Evolutionary conservation across 2,329 filamentous ascomycete species (phyloP), one percentile per base, ranked within the genome.

Genomic region (Neopestalotiopsis sp.): DNA sequence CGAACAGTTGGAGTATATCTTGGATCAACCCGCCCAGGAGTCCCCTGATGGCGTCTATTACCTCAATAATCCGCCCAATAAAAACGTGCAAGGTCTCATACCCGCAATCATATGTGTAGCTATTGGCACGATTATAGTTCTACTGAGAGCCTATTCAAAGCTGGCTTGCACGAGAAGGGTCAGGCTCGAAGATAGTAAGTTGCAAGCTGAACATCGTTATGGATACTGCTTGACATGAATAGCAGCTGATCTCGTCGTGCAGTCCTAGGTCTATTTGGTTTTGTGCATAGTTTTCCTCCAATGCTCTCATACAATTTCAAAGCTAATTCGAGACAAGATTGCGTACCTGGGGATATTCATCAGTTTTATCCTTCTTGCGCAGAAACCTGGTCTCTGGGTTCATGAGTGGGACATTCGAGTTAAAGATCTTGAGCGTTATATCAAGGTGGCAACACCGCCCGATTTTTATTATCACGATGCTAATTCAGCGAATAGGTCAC

Each of bases 11-110:
- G 14, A 49, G 5, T 49, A 49, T 7, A 49, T 65, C 13, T 56
- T 69, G 17, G 45, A 38, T 49, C 20, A n/a, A 10, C 63, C 68
- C 20, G 64, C 49, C 4, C 68, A 67, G 24, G 56, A 30, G 20
- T 65, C 68, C 2, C 68, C 68, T 5, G 14, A 53, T 6, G 68
- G 64, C 32, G 42, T 61, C 9, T 61, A 64, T 20, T 28, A 67
- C 24, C 58, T 69, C 58, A 24, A 24, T 32, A 56, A 66, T 13
- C 68, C 68, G 12, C 68, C 64, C 38, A 64, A 49, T 32, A 32
- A 49, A n/a, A 67, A 69, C 34, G 57, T 14, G 5, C 4, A 30
- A 5, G 68, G 56, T 7, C 12, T 49, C 5, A n/a, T 49, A 49
- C 42, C 42, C 13, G 42, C 42, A 10, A n/a, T 10, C 17, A 49